Conservation (phyloP, 2,329 filamentous ascomycete species). For the Aureobasidium musti region DNA sequence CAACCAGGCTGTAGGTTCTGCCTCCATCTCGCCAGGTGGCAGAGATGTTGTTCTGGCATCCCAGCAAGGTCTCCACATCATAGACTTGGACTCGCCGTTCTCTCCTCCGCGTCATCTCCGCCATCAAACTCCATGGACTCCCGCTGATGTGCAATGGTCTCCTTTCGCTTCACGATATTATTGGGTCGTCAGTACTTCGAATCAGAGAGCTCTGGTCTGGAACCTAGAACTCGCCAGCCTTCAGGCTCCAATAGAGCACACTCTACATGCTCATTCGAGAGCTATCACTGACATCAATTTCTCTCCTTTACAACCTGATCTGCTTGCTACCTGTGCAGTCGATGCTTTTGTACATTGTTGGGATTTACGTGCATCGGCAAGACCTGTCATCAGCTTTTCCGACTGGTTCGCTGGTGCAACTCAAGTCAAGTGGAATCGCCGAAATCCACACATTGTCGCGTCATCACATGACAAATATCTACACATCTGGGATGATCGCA, state of each 20-base stretch:
- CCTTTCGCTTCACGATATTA: conserved; percentile 86
- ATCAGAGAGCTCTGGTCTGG: conserved; percentile 93
- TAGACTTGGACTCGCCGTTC: conserved; percentile 87
- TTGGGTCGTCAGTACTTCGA: conserved; percentile 92
- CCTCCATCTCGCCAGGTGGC: conserved; percentile 88
- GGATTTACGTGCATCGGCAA: conserved; percentile 75
- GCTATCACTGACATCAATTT: conserved; percentile 98
- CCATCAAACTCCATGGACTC: conserved; percentile 88
- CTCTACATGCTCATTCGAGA: conserved; percentile 78
- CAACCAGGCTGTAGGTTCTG: conserved; percentile 77
- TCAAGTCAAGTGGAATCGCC: conserved; percentile 92
- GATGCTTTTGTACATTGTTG: conserved; percentile 93
- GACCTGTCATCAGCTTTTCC: conserved; percentile 77
- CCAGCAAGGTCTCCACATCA: conserved; percentile 85
- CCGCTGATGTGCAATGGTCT: conserved; percentile 96
- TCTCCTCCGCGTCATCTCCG: conserved; percentile 82
- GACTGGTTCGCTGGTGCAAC: conserved; percentile 94
- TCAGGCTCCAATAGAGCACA: conserved; percentile 84
- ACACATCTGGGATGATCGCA: conserved; percentile 86
- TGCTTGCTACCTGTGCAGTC: conserved; percentile 86
- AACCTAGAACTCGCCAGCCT: conserved; percentile 72
- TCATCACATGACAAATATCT: conserved; percentile 87
- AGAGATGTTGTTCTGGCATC: conserved; percentile 89
- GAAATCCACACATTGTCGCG: conserved; percentile 81
- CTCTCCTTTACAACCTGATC: conserved; percentile 85